Evolutionary conservation across 805 yeast species (phyloP).

Genomic region (Deakozyma indianensis): DNA sequence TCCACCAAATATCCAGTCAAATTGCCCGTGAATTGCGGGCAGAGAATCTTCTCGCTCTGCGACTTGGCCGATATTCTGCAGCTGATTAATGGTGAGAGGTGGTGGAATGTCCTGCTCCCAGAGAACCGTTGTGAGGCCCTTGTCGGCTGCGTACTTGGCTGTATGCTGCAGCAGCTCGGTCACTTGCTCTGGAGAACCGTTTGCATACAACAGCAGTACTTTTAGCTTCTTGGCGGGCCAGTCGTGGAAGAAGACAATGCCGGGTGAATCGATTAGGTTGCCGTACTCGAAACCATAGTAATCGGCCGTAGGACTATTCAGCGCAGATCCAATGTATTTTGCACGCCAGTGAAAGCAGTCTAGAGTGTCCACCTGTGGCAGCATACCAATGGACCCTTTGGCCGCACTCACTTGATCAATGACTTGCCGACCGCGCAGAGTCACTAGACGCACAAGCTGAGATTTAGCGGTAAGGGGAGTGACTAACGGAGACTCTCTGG

Average conservation of each 20-base stretch:
- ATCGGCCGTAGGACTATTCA: not conserved
- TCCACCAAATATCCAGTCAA: not conserved
- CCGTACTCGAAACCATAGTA: not conserved
- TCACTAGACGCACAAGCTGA: not conserved
- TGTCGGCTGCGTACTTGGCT: not conserved
- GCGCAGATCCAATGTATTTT: not conserved
- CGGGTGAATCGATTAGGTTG: not conserved
- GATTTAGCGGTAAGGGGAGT: not conserved
- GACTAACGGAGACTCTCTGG: not conserved
- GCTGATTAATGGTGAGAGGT: not conserved
- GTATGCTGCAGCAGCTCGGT: not conserved
- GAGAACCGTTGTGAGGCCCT: not conserved
- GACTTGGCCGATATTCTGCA: not conserved
- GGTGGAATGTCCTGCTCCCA: not conserved
- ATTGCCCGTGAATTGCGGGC: not conserved
- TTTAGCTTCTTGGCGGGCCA: not conserved
- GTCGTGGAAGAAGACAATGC: not conserved
- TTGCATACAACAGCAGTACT: not conserved
- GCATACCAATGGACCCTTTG: not conserved
- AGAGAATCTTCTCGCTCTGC: not conserved
- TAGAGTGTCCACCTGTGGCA: not conserved
- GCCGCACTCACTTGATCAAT: not conserved
- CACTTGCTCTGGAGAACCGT: not conserved
- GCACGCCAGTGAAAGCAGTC: not conserved
- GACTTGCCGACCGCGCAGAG: not conserved